Percentiles rank a stretch among this genome's conserved stretches.
Evolutionary conservation across 1,284 basidiomycete genomes (phyloP).

Genomic region (Apiotrichum laibachii): DNA sequence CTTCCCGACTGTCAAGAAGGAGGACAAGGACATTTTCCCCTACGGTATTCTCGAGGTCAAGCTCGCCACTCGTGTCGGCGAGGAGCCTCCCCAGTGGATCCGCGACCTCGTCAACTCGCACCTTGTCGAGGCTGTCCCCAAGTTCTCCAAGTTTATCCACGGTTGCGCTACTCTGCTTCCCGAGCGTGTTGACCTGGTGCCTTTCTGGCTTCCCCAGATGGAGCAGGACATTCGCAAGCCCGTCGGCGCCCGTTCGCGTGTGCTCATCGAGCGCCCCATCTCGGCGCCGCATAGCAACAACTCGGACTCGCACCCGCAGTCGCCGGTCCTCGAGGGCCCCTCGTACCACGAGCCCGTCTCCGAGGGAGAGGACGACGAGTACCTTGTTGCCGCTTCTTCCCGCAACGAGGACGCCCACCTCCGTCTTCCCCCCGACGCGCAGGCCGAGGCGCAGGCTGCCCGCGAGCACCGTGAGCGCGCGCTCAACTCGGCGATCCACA

Average conservation of each 20-base stretch:
- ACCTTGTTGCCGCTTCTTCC: conserved; percentile 63
- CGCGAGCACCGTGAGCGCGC: conserved; percentile 76
- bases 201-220: conserved; percentile 90
- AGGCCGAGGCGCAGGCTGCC: conserved; percentile 76
- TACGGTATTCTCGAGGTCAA: conserved; percentile 94
- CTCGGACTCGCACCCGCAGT: conserved; percentile 50
- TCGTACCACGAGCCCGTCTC: conserved; percentile 80
- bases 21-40: conserved; percentile 92
- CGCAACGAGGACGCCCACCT: conserved; percentile 66
- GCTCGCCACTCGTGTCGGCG: conserved; percentile 92
- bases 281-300: conserved; percentile 42
- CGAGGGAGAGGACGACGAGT: conserved; percentile 74
- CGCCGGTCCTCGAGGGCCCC: conserved; percentile 36
- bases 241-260: conserved; percentile 65
- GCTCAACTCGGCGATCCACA: conserved; percentile 58
- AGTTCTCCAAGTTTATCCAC: conserved; percentile 87
- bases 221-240: conserved; percentile 90
- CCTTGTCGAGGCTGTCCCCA: conserved; percentile 88
- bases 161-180: conserved; percentile 92
- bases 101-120: conserved; percentile 90
- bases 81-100: conserved; percentile 95
- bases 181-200: conserved; percentile 93
- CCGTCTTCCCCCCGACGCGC: conserved; percentile 66
- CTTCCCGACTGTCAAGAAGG: conserved; percentile 70
- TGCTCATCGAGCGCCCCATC: conserved; percentile 68